phyloP scores from a whole-genome alignment of 768 basidiomycete species.

The Pisolithus marmoratus region DNA sequence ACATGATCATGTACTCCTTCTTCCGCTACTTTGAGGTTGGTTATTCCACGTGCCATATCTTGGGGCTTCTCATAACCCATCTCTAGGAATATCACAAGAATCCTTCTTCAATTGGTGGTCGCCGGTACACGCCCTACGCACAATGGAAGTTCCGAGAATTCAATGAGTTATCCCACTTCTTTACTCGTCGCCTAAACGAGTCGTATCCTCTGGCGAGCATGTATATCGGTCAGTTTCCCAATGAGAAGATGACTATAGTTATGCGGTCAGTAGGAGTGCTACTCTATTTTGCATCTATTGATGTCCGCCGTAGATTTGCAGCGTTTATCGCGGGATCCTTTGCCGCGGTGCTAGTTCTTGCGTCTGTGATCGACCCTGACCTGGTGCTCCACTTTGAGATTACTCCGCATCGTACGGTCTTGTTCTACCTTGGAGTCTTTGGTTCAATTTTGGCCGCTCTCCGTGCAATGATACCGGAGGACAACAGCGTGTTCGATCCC shows the following conservation, averaged over 20 bases:
- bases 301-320: conserved; percentile 59
- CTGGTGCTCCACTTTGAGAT: conserved; percentile 92
- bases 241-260: conserved; percentile 83
- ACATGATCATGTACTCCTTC: conserved; percentile 97
- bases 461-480: conserved; percentile 93
- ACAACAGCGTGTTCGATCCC: conserved; percentile 90
- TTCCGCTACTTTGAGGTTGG: conserved; percentile 98
- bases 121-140: conserved; percentile 90
- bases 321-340: conserved; percentile 96
- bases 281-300: background rate
- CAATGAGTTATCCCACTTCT: conserved; percentile 95
- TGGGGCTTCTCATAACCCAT: background rate
- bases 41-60: conserved; percentile 1
- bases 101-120: conserved; percentile 88
- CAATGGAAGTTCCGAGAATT: conserved; percentile 99
- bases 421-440: conserved; percentile 91
- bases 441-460: conserved; percentile 85
- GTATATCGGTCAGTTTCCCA: conserved; percentile 98
- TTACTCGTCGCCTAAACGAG: conserved; percentile 77
- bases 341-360: conserved; percentile 89
- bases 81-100: conserved; percentile 96
- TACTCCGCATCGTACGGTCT: conserved; percentile 83
- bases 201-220: conserved; percentile 87
- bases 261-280: conserved; percentile 61
- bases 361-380: conserved; percentile 91